Evolutionary conservation across 2,329 filamentous ascomycete genomes (phyloP).

Genomic region (Knoxdaviesia proteae): DNA sequence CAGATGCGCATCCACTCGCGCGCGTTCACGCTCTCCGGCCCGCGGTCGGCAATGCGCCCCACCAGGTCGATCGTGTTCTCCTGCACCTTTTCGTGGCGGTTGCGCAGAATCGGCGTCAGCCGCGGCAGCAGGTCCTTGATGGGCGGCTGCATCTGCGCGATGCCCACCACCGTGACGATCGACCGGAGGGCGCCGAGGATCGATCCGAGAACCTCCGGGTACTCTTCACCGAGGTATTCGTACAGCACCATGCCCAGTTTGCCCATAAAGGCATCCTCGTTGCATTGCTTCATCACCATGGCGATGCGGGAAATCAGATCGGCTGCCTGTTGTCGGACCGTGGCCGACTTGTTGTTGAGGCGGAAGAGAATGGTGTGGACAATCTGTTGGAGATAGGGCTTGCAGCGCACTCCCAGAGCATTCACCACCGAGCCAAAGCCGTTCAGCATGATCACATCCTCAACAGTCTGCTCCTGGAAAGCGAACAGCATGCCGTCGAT

Average conservation of each 20-base stretch:
- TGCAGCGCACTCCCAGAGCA: constrained; percentile 78
- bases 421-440: constrained; percentile 97
- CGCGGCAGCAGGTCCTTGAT: constrained; percentile 91
- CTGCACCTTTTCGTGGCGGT: constrained; percentile 96
- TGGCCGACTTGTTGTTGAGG: constrained; percentile 93
- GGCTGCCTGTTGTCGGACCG: constrained; percentile 88
- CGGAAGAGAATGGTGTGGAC: constrained; percentile 92
- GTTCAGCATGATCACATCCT: constrained; percentile 90
- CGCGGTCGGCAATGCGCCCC: constrained; percentile 90
- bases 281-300: constrained; percentile 97
- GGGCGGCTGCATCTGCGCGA: constrained; percentile 93
- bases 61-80: constrained; percentile 98
- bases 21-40: constrained; percentile 88
- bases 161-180: constrained; percentile 94
- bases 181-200: constrained; percentile 87
- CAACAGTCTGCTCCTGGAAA: constrained; percentile 95
- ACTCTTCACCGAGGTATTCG: constrained; percentile 96
- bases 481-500: constrained; percentile 90
- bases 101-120: constrained; percentile 91
- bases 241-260: constrained; percentile 90
- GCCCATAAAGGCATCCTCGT: constrained; percentile 86
- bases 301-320: constrained; percentile 93
- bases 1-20: constrained; percentile 99
- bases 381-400: constrained; percentile 91
- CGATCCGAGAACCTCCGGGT: constrained; percentile 89